Evolutionary conservation across 768 basidiomycete genomes (phyloP), one percentile per base, ranked within the genome.

Genomic region (Leccinellum albellum): DNA sequence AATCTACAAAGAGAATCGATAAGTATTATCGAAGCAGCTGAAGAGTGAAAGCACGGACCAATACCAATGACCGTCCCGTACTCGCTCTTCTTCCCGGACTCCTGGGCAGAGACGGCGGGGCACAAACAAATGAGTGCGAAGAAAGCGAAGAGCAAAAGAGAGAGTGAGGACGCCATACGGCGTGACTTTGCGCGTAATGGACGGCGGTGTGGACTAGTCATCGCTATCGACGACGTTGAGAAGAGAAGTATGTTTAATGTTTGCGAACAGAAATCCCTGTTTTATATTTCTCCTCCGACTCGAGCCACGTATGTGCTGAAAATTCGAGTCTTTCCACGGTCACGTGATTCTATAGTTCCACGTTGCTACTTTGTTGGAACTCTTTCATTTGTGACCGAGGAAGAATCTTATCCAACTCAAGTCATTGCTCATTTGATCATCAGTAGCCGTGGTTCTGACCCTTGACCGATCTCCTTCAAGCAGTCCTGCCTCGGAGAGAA

Each of bases 41-140:
- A 21, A 7, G 2, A 20, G 17, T 2, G 14, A n/a, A 13, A 55
- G 29, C 2, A 76, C 86, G 49, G 62, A 91, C 88, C 89, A 70
- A 93, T 91, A 82, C 91, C 94, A 71, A 96, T 96, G 37, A 96
- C 93, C 35, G 89, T 89, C 55, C 94, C 94, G 73, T 90, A 94
- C 67, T 94, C 89, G 56, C 79, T 76, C 64, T 75, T 76, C 61
- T 77, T 76, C 35, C 73, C 74, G 12, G 32, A 57, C 33, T 86
- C 87, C 63, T 88, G 84, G 46, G 91, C 92, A 51, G 73, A 76
- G 54, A 79, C 82, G 31, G 78, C 77, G 17, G 90, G 87, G 66
- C 82, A 85, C 61, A 93, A 76, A 70, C 83, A 85, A 70, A 91
- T 68, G 69, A 94, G 66, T 56, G 91, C 88, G 59, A 91, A 62